Conservation (phyloP, 192 early-diverging fungal species). For the Coemansia aciculifera region DNA sequence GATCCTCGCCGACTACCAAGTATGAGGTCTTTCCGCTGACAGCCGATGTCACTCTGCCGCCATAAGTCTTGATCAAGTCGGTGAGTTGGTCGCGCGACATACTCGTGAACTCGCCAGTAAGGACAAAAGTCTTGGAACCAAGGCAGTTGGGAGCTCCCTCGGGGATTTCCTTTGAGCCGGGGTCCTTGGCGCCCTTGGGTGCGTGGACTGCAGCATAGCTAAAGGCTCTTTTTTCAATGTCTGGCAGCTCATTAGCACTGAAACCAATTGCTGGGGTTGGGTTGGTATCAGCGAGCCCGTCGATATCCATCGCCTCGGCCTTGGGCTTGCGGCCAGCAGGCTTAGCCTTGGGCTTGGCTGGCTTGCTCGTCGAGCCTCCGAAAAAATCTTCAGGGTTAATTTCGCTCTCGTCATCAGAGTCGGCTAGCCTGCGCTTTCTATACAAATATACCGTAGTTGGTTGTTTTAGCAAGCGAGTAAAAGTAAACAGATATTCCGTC, state of each 20-base stretch:
- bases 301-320: slow-evolving; percentile 22
- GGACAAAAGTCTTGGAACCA: slow-evolving; percentile 80
- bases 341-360: slow-evolving; percentile 12
- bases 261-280: slow-evolving; percentile 27
- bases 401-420: slow-evolving; percentile 10
- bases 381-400: slow-evolving; percentile 43
- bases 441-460: not conserved
- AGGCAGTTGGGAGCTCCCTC: slow-evolving; percentile 71
- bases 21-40: slow-evolving; percentile 84
- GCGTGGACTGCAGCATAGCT: slow-evolving; percentile 19
- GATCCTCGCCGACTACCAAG: slow-evolving; percentile 82
- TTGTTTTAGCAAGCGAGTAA: not conserved
- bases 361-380: not conserved
- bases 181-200: slow-evolving; percentile 42
- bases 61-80: slow-evolving; percentile 86
- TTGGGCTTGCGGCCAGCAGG: slow-evolving; percentile 11
- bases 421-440: slow-evolving; percentile 30
- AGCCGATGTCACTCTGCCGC: slow-evolving; percentile 73
- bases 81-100: slow-evolving; percentile 73
- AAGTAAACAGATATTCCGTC: not conserved
- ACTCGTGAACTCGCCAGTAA: slow-evolving; percentile 85
- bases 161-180: slow-evolving; percentile 70
- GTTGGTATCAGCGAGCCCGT: not conserved
- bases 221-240: slow-evolving; percentile 30
- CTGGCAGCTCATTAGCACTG: slow-evolving; percentile 33